Percentiles rank a stretch among this genome's conserved stretches.
Conservation (phyloP, 192 early-diverging fungal species). For the Neocallimastix lanati region DNA sequence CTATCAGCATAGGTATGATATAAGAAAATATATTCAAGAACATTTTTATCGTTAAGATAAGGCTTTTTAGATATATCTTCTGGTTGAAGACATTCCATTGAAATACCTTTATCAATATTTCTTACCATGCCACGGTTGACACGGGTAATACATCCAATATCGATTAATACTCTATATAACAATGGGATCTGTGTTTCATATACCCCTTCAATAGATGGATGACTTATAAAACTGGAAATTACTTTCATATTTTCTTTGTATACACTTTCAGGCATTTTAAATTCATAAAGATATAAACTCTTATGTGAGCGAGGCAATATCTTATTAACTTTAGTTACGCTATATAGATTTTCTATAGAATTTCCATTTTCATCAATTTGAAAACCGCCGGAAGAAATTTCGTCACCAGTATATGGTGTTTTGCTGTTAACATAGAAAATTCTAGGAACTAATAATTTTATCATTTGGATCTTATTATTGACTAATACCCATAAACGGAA, state of each 20-base stretch:
- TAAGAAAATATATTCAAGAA: constrained; percentile 51
- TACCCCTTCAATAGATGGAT: constrained; percentile 75
- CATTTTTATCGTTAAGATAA: constrained; percentile 14
- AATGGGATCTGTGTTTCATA: constrained; percentile 83
- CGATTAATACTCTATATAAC: constrained; percentile 59
- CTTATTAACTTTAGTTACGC: constrained; percentile 5
- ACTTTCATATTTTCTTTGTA: constrained; percentile 53
- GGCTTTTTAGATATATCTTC: constrained; percentile 9
- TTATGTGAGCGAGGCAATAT: constrained; percentile 64
- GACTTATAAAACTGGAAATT: constrained; percentile 62
- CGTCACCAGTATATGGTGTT: constrained; percentile 24
- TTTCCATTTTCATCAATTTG: background rate
- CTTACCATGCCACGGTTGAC: constrained; percentile 3
- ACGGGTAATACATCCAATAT: constrained; percentile 46
- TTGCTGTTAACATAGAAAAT: constrained; percentile 67
- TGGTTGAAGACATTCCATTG: constrained; percentile 18
- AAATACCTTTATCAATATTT: constrained; percentile 21
- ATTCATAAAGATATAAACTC: constrained; percentile 53
- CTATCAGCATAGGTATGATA: constrained; percentile 48
- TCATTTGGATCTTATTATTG: constrained; percentile 42
- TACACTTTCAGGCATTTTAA: constrained; percentile 60
- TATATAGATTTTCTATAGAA: background rate
- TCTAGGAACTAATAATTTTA: constrained; percentile 61
- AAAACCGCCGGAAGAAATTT: constrained; percentile 4
- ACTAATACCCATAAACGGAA: constrained; percentile 73